Conservation (phyloP, 2,329 filamentous ascomycete species). For the Ophiostoma ulmi region DNA sequence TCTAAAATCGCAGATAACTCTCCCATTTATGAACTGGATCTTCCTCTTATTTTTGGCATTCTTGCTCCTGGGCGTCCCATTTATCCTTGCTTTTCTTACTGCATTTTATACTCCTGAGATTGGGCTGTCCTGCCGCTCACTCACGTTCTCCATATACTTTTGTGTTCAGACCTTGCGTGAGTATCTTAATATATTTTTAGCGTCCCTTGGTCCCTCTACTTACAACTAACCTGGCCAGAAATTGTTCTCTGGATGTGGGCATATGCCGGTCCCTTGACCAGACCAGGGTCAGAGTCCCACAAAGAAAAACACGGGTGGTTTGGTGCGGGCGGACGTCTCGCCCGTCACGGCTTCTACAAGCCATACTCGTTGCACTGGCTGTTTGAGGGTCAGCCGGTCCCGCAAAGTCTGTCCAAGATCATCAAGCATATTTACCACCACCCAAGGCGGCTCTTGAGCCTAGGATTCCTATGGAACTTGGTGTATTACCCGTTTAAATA, state of each 20-base stretch:
- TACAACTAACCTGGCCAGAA: slow-evolving; percentile 18
- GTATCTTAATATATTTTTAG: background rate
- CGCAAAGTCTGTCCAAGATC: background rate
- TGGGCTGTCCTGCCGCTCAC: slow-evolving; percentile 30
- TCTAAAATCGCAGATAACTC: slow-evolving; percentile 22
- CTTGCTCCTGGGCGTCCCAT: slow-evolving; percentile 28
- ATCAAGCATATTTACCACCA: background rate
- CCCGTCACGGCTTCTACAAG: background rate
- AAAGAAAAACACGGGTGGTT: background rate
- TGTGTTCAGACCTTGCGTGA: slow-evolving; percentile 23
- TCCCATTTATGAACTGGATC: slow-evolving; percentile 27
- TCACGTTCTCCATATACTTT: slow-evolving; percentile 29
- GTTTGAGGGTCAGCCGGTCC: background rate
- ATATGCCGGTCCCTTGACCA: slow-evolving; percentile 24
- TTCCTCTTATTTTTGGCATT: slow-evolving; percentile 26
- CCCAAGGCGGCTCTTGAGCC: slow-evolving; percentile 14
- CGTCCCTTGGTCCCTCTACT: too few species aligned
- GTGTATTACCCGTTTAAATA: slow-evolving; percentile 26
- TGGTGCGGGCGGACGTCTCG: background rate
- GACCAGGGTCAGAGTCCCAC: background rate
- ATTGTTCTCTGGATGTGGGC: slow-evolving; percentile 31
- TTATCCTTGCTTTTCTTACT: slow-evolving; percentile 29
- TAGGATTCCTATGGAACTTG: slow-evolving; percentile 27
- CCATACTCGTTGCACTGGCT: background rate
- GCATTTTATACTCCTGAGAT: slow-evolving; percentile 29